Conservation (phyloP, 192 early-diverging fungal species). For the Oehlia diaphana region DNA sequence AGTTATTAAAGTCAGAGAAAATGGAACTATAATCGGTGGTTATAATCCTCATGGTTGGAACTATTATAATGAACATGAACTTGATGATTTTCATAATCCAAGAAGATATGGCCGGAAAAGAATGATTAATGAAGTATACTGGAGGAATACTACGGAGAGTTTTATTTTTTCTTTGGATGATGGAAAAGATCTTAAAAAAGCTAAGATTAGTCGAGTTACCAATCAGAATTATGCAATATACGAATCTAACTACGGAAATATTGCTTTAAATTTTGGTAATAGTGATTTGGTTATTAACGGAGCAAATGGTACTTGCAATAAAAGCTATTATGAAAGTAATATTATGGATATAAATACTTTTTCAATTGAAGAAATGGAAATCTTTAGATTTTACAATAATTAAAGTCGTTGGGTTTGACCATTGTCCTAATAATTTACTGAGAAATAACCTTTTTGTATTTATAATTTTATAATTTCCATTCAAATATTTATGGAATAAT, state of each 20-base stretch:
- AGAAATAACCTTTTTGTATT: too few relatives aligned
- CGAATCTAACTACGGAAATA: not conserved
- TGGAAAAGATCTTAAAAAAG: not conserved
- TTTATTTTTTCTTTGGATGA: too few relatives aligned
- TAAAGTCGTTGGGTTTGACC: too few relatives aligned
- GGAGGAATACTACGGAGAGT: too few relatives aligned
- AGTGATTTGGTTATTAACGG: not conserved
- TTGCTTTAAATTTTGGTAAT: not conserved
- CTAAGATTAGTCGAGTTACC: not conserved
- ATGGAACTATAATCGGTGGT: not conserved
- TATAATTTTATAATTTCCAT: too few relatives aligned
- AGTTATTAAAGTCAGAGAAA: not conserved
- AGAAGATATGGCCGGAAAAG: too few relatives aligned
- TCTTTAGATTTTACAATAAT: not conserved
- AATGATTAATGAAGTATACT: too few relatives aligned
- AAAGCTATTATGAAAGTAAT: not conserved
- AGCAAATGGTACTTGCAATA: not conserved
- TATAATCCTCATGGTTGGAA: too few relatives aligned
- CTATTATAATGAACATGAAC: too few relatives aligned
- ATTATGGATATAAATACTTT: not conserved
- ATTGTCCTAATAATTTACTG: too few relatives aligned
- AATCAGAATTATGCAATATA: not conserved
- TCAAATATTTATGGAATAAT: too few relatives aligned
- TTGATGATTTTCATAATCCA: too few relatives aligned
- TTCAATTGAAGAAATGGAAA: not conserved